Conservation (phyloP, 257 asterid species). For the Solanum infundibuliforme region DNA sequence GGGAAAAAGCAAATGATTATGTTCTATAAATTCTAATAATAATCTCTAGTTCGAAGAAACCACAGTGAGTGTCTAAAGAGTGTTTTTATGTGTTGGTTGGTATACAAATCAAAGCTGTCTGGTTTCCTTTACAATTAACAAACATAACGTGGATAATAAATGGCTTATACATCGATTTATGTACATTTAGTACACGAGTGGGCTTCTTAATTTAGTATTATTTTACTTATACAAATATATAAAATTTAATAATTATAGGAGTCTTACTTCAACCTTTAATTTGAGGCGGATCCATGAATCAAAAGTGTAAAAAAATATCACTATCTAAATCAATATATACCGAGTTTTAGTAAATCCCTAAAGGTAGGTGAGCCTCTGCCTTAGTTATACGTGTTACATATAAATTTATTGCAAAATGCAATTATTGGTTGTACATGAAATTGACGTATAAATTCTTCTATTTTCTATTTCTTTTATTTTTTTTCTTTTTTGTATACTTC, state of each 20-base stretch:
- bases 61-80: neutral
- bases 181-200: neutral
- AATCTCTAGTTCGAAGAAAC: neutral
- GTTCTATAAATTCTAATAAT: neutral
- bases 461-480: neutral
- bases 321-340: neutral
- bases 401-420: too few species aligned
- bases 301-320: neutral
- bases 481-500: neutral
- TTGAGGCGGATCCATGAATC: neutral
- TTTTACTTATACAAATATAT: too few species aligned
- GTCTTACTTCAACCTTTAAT: neutral
- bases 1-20: neutral
- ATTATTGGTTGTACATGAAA: too few species aligned
- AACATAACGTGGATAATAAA: neutral
- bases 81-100: neutral
- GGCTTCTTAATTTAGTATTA: neutral
- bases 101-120: neutral
- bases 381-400: too few species aligned
- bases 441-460: too few species aligned
- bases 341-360: too few species aligned
- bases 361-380: too few species aligned
- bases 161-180: neutral
- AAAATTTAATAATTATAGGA: too few species aligned
- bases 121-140: neutral